These are phyloP conservation scores for Cyclotella choctawhatcheeana DNA, from an alignment of 108 stramenopile species.

Conservation along the genomic window DNA sequence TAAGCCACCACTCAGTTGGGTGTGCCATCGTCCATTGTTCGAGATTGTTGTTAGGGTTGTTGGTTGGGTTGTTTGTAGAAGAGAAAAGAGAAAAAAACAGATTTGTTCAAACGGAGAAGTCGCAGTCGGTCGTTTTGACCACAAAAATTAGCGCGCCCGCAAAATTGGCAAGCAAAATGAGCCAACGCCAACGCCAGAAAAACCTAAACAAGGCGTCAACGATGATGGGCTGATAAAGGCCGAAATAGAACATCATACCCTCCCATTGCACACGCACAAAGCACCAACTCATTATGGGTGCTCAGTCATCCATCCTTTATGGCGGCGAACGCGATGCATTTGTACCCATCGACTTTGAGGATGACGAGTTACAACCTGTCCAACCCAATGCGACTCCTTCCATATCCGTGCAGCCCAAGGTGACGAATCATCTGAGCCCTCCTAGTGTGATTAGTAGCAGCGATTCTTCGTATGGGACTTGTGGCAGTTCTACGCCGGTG, in stretches of 20 bases:
- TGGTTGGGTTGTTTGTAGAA: too few species aligned
- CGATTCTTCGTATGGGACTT: constrained; percentile 37
- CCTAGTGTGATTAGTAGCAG: constrained; percentile 31
- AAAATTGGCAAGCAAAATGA: neutral
- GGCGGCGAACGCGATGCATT: constrained; percentile 12
- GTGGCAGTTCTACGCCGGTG: constrained; percentile 10
- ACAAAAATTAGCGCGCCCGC: too few species aligned
- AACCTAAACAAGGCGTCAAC: neutral
- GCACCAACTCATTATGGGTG: neutral
- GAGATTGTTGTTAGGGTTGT: too few species aligned
- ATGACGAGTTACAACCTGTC: neutral
- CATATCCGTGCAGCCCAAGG: neutral
- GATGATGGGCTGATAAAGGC: neutral
- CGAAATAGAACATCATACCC: constrained; percentile 3
- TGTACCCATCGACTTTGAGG: neutral
- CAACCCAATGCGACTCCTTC: neutral
- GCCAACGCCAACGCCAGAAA: neutral
- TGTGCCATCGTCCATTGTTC: neutral
- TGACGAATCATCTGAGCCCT: constrained; percentile 10
- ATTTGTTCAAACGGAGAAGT: neutral
- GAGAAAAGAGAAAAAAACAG: too few species aligned
- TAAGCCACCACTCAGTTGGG: constrained; percentile 14
- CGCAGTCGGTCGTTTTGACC: too few species aligned
- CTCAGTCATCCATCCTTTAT: constrained; percentile 4
- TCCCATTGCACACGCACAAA: neutral